Percentiles rank a stretch among this genome's conserved stretches.
phyloP scores from a whole-genome alignment of 306 rosid genomes.

The Corylus avellana region DNA sequence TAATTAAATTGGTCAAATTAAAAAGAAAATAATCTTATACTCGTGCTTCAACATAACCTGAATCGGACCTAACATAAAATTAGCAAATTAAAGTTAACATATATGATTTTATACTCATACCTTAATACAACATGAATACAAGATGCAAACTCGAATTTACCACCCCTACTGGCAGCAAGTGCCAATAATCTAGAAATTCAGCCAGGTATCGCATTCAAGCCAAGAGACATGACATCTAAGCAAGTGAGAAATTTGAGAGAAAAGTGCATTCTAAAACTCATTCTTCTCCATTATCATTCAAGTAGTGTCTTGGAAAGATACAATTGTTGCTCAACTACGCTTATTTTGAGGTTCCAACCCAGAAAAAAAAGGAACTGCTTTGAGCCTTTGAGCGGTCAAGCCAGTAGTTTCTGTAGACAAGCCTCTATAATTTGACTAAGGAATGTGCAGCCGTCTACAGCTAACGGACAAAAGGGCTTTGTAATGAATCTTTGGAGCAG shows the following conservation, averaged over 20 bases:
- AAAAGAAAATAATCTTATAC: no score
- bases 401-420: neutral
- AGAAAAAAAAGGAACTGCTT: neutral
- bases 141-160: no score
- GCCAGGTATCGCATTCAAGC: no score
- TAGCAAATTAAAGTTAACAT: no score
- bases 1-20: no score
- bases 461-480: neutral
- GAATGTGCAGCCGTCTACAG: neutral
- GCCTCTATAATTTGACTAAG: neutral
- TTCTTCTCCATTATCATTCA: neutral
- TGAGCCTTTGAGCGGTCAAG: neutral
- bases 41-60: no score
- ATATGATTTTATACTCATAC: no score
- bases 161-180: no score
- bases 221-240: neutral
- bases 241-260: neutral
- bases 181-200: no score
- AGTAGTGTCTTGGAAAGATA: neutral
- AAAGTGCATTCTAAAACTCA: neutral
- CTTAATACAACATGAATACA: no score
- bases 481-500: neutral
- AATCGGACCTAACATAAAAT: no score
- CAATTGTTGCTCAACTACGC: neutral
- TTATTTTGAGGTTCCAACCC: neutral